Conservation (phyloP, 768 basidiomycete genomes). For the Tricholoma hemisulphureum region DNA sequence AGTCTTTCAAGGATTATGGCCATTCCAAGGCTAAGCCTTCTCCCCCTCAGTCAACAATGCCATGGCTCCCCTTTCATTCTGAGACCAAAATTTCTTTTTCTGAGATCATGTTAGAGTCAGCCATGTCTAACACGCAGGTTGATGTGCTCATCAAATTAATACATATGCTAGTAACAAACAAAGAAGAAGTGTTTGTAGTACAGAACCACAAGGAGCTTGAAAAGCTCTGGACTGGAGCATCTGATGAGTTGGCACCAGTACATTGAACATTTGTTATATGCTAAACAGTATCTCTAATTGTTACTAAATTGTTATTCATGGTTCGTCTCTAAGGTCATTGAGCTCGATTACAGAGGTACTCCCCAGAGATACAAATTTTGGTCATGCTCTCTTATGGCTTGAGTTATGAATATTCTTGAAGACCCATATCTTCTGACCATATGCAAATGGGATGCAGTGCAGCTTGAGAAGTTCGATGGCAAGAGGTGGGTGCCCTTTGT, state of each 20-base stretch:
- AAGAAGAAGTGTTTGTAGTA: neutral
- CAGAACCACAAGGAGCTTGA: neutral
- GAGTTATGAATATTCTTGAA: constrained; percentile 25
- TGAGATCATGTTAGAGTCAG: neutral
- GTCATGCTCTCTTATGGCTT: constrained; percentile 23
- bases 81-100: neutral
- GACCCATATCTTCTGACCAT: constrained; percentile 21
- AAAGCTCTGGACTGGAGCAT: neutral
- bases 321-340: neutral
- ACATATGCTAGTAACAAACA: neutral
- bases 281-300: neutral
- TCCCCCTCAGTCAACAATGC: neutral
- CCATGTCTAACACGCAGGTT: neutral
- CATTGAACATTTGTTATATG: neutral
- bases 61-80: constrained; percentile 2
- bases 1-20: neutral
- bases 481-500: constrained; percentile 26
- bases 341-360: neutral
- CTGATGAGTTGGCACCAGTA: neutral
- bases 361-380: constrained; percentile 19
- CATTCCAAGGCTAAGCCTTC: neutral
- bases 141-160: neutral
- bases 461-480: constrained; percentile 28
- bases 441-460: constrained; percentile 33
- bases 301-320: no score